Conservation (phyloP, 1,284 basidiomycete genomes). For the Malassezia yamatoensis region DNA sequence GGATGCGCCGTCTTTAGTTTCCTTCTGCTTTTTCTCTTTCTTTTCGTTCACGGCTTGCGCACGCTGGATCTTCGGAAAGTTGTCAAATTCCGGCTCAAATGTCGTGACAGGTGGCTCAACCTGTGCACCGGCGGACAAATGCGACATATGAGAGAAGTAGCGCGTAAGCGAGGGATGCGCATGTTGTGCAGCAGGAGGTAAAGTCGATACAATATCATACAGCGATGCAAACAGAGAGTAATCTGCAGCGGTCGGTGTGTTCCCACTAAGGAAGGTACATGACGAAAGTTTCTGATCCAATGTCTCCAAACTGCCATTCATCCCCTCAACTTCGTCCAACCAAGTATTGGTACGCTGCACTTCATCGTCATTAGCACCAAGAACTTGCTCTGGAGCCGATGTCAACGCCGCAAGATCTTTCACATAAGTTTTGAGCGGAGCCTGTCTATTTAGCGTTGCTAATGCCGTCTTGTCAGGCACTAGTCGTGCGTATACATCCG, state of each 20-base stretch:
- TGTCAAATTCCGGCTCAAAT: conserved; percentile 40
- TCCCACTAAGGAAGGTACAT: conserved; percentile 33
- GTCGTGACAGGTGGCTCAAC: conserved; percentile 20
- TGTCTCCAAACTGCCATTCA: conserved; percentile 23
- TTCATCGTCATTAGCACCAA: conserved; percentile 10
- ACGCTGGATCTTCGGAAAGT: conserved; percentile 39
- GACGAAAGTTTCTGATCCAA: conserved; percentile 32
- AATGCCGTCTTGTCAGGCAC: conserved; percentile 11
- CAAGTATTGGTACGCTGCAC: conserved; percentile 4
- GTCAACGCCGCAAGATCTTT: conserved; percentile 14
- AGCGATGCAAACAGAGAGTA: conserved; percentile 42
- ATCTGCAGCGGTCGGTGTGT: conserved; percentile 41
- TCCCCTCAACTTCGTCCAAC: conserved; percentile 25
- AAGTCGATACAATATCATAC: conserved; percentile 34
- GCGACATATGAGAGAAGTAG: conserved; percentile 44
- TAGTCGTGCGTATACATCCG: conserved; percentile 12
- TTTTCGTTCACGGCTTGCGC: conserved; percentile 14
- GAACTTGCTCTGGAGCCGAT: conserved; percentile 4
- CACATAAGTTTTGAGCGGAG: conserved; percentile 11
- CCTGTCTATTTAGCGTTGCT: background rate
- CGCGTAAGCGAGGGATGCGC: conserved; percentile 39
- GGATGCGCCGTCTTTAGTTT: background rate
- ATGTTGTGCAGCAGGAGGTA: conserved; percentile 36
- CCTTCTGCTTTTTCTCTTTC: conserved; percentile 11
- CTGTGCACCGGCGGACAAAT: conserved; percentile 16